Base-by-base conservation (phyloP, 352 stramenopile species). In the Globisporangium cederbergense region DNA sequence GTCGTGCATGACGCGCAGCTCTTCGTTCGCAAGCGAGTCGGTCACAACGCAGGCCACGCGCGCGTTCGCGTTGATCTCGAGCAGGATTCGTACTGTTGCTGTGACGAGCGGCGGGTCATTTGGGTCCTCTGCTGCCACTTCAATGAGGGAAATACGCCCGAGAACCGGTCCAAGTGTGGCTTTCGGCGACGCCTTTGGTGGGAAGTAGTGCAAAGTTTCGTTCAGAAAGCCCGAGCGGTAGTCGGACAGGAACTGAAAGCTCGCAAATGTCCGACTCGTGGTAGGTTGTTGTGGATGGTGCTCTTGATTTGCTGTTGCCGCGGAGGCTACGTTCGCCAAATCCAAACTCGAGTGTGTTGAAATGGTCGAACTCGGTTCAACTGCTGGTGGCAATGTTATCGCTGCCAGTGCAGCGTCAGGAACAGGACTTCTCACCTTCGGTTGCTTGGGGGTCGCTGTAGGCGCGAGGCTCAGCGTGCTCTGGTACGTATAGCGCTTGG, bases 401-500 rank as follows among this genome's bases (percentile, higher is more conserved):
- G 7, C 30, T 30, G 25, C 3, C 32, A 28, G n/a, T 54, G 10
- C 25, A 5, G 8, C 16, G 4, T 20, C 18, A 49, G 18, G 11
- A 18, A 38, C 28, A 43, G 11, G 9, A 0, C 36, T 51, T 11
- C 13, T 72, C 22, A 25, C 32, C n/a, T 55, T 22, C 30, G 60
- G 52, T 32, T 59, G 60, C 16, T 59, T 40, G 2, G 18, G 28
- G 7, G 42, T 4, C 9, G 36, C 50, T 16, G 52, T 30, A 25
- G 49, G 34, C 20, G 46, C 58, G 22, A 68, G 18, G 13, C 65
- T 46, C 18, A 53, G 66, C 20, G 67, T 60, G 45, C 72, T 89
- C 8, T 73, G 56, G 51, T 90, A 91, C 6, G 78, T 81, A 65
- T 88, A 93, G 10, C 85, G 73, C 45, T 91, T 91, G 11, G 85